Percentiles rank a stretch among this genome's conserved stretches.
phyloP scores from a whole-genome alignment of 495 filamentous ascomycete species.

The Pseudoneurospora amorphoporcata region DNA sequence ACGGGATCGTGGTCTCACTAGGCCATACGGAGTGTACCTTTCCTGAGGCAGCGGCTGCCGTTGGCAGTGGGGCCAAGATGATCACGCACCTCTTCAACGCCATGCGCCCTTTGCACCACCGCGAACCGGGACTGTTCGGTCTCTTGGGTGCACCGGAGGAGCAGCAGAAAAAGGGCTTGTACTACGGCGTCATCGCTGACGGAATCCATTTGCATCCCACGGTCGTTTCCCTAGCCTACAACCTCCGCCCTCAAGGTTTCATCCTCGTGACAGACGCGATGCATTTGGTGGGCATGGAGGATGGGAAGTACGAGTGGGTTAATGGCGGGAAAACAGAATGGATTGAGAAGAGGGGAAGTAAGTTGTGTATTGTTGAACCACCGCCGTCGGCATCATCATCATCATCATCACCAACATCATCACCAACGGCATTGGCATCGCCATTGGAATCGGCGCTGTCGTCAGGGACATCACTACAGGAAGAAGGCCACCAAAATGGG shows the following conservation, averaged over 20 bases:
- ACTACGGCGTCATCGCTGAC: slow-evolving; percentile 56
- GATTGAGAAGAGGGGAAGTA: slow-evolving; percentile 52
- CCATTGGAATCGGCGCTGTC: neutral
- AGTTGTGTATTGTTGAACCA: slow-evolving; percentile 43
- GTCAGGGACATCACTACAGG: neutral
- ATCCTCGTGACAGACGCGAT: slow-evolving; percentile 62
- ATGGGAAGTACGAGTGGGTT: slow-evolving; percentile 70
- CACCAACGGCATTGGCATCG: too few species aligned
- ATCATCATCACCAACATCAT: too few species aligned
- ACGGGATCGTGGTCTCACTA: slow-evolving; percentile 60
- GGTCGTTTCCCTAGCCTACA: slow-evolving; percentile 51
- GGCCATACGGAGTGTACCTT: slow-evolving; percentile 79
- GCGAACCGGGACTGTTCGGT: slow-evolving; percentile 76
- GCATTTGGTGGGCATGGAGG: slow-evolving; percentile 56
- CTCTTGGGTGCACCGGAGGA: slow-evolving; percentile 44
- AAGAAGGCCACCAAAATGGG: neutral
- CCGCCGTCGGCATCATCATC: neutral
- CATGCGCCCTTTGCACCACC: slow-evolving; percentile 76
- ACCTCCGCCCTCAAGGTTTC: slow-evolving; percentile 50
- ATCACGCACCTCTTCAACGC: slow-evolving; percentile 88
- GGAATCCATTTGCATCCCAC: slow-evolving; percentile 59
- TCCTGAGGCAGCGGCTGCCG: slow-evolving; percentile 56
- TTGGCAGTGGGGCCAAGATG: slow-evolving; percentile 65
- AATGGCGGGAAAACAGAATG: slow-evolving; percentile 56
- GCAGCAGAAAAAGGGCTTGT: slow-evolving; percentile 28